These are phyloP conservation scores for Collybia sordida DNA, from an alignment of 768 basidiomycete genomes.

Conservation along the genomic window DNA sequence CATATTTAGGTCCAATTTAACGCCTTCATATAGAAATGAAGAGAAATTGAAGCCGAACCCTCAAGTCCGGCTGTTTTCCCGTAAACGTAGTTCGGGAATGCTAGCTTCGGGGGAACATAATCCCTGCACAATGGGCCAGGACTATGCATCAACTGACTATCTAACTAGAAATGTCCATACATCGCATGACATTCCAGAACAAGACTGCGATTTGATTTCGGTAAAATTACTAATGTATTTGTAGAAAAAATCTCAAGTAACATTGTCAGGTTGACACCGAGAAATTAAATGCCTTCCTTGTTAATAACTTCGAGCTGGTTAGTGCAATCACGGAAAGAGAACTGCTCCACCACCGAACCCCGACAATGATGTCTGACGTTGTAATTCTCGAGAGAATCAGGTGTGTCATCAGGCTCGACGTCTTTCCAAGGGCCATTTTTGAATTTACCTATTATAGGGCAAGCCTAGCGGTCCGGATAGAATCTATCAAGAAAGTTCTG, in stretches of 20 bases:
- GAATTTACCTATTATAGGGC: slow-evolving; percentile 23
- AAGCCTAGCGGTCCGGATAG: slow-evolving; percentile 35
- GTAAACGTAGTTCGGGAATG: too few relatives aligned
- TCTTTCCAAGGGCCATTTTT: not conserved
- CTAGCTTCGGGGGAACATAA: slow-evolving; percentile 11
- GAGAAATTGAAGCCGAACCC: not conserved
- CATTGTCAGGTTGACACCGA: slow-evolving; percentile 27
- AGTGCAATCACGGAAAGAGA: slow-evolving; percentile 18
- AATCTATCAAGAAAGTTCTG: slow-evolving; percentile 35
- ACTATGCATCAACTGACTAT: slow-evolving; percentile 18
- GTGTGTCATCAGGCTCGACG: slow-evolving; percentile 23
- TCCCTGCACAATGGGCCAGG: slow-evolving; percentile 26
- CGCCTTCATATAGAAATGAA: slow-evolving; percentile 14
- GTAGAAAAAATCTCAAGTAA: not conserved
- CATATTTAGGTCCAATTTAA: slow-evolving; percentile 1
- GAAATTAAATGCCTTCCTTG: slow-evolving; percentile 24
- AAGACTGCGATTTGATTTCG: slow-evolving; percentile 25
- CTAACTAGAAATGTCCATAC: not conserved
- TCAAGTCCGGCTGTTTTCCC: too few relatives aligned
- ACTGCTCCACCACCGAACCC: slow-evolving; percentile 13
- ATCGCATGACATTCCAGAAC: slow-evolving; percentile 1
- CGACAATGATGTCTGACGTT: slow-evolving; percentile 34
- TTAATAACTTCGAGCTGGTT: slow-evolving; percentile 26
- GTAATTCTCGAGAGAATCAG: slow-evolving; percentile 37
- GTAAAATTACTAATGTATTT: slow-evolving; percentile 13